Conservation (phyloP, 108 stramenopile genomes). For the Parmales sp. region DNA sequence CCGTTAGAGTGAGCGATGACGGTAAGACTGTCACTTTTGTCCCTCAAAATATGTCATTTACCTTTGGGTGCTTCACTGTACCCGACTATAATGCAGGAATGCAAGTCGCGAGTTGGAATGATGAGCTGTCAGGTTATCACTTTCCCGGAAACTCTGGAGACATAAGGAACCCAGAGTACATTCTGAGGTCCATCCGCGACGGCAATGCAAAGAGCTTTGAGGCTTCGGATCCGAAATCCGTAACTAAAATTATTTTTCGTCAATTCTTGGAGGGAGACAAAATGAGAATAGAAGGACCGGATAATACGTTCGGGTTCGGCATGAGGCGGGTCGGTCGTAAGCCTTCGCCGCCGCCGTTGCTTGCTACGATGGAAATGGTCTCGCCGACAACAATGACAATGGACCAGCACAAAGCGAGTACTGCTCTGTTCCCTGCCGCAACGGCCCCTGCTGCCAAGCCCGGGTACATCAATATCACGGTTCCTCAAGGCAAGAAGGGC, state of each 20-base stretch:
- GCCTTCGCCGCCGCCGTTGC: not conserved
- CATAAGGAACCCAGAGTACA: not conserved
- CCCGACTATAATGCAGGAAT: not conserved
- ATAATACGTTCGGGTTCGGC: not conserved
- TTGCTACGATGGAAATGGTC: not conserved
- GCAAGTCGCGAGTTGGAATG: not conserved
- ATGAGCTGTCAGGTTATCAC: not conserved
- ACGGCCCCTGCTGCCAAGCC: constrained; percentile 6
- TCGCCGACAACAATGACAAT: not conserved
- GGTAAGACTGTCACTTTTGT: not conserved
- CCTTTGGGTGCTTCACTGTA: not conserved
- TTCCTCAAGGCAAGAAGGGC: not conserved
- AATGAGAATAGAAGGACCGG: not conserved
- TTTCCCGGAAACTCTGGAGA: not conserved
- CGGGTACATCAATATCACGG: not conserved
- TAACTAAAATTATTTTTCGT: not conserved
- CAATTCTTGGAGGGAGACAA: no score
- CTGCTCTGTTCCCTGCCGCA: not conserved
- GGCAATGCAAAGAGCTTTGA: not conserved
- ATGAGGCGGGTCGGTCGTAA: constrained; percentile 1
- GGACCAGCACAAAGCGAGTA: not conserved
- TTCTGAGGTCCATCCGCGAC: not conserved
- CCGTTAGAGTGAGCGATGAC: not conserved
- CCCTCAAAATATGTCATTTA: not conserved
- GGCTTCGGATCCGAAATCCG: not conserved